A percentile compares a stretch with the other conserved stretches of the same genome.
These are phyloP conservation scores for Ophiocordyceps camponoti-rufipedis DNA, from an alignment of 2,329 filamentous ascomycete species.

Conservation along the genomic window DNA sequence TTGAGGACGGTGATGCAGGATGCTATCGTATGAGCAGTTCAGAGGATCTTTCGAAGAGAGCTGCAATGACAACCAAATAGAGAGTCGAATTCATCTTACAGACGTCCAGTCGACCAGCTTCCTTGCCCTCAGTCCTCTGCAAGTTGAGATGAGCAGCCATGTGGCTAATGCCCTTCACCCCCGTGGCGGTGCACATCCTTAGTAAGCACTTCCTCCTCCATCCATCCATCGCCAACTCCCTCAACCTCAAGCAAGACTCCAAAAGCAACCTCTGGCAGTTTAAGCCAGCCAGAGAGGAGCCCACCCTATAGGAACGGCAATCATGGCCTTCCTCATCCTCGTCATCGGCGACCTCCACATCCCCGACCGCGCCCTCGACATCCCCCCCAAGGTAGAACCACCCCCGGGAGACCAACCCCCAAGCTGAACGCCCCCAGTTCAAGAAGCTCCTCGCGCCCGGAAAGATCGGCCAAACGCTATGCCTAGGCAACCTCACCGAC, in stretches of 20 bases:
- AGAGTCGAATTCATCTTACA: too few relatives aligned
- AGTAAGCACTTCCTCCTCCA: background rate
- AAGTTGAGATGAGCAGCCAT: too few relatives aligned
- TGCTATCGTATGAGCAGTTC: too few relatives aligned
- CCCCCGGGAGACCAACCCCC: background rate
- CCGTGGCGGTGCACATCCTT: background rate
- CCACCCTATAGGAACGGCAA: background rate
- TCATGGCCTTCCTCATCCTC: conserved; percentile 74
- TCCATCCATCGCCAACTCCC: background rate
- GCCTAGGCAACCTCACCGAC: conserved; percentile 65
- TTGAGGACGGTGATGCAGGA: too few relatives aligned
- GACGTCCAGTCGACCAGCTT: too few relatives aligned
- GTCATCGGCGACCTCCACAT: conserved; percentile 90
- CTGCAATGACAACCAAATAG: too few relatives aligned
- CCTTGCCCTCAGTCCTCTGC: too few relatives aligned
- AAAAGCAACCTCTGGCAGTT: background rate
- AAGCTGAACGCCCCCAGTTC: conserved; percentile 35
- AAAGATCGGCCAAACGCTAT: conserved; percentile 69
- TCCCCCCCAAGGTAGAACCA: conserved; percentile 59
- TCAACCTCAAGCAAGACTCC: background rate
- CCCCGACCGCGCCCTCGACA: conserved; percentile 78
- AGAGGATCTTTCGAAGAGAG: too few relatives aligned
- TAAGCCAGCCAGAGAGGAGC: background rate
- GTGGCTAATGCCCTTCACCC: too few relatives aligned
- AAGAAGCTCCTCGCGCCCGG: conserved; percentile 70